These are phyloP conservation scores for Malus sieversii DNA, from an alignment of 306 rosid genomes.

Conservation along the genomic window DNA sequence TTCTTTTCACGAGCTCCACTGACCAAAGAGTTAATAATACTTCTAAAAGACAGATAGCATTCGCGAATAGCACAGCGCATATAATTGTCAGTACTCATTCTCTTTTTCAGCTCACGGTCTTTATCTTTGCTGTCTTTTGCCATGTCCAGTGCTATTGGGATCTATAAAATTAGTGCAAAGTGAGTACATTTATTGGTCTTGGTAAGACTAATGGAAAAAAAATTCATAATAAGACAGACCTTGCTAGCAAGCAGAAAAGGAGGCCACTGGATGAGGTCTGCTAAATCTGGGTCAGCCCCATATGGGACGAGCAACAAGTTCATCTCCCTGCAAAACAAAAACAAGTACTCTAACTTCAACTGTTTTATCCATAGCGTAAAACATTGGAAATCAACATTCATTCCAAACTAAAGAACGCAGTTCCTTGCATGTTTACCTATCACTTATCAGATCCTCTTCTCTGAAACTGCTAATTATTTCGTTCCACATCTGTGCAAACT, in stretches of 20 bases:
- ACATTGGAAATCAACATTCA: slow-evolving; percentile 1
- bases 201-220: neutral
- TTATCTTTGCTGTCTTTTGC: slow-evolving; percentile 74
- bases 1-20: slow-evolving; percentile 58
- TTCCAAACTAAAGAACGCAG: neutral
- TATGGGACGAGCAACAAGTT: slow-evolving; percentile 88
- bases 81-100: slow-evolving; percentile 55
- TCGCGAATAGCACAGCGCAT: slow-evolving; percentile 81
- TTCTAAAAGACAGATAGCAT: slow-evolving; percentile 73
- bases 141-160: slow-evolving; percentile 94
- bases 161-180: slow-evolving; percentile 34
- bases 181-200: neutral
- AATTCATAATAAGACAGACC: slow-evolving; percentile 35
- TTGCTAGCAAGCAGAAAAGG: slow-evolving; percentile 98
- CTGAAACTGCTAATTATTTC: slow-evolving; percentile 79
- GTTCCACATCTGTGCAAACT: slow-evolving; percentile 94
- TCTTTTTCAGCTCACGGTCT: slow-evolving; percentile 70
- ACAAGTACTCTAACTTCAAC: slow-evolving; percentile 11
- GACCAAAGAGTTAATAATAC: slow-evolving; percentile 60
- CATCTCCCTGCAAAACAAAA: slow-evolving; percentile 63
- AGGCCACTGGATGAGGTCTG: slow-evolving; percentile 85
- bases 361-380: neutral
- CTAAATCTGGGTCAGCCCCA: slow-evolving; percentile 63
- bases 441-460: slow-evolving; percentile 82
- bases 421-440: slow-evolving; percentile 44